phyloP scores from a whole-genome alignment of 345 rosid species.

The Pugionium cornutum region DNA sequence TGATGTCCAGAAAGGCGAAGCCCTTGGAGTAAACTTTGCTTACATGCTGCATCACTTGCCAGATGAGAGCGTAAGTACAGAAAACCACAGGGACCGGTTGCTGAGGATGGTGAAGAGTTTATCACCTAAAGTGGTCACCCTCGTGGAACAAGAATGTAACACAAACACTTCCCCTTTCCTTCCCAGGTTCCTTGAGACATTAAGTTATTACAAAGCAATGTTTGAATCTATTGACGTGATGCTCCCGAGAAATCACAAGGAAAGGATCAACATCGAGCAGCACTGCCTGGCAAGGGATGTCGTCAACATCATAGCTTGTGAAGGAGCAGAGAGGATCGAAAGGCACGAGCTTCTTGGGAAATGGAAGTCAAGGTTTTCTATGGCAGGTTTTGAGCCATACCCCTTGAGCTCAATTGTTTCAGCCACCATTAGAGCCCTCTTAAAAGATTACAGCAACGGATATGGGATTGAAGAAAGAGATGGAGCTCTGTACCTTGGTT shows the following conservation, averaged over 20 bases:
- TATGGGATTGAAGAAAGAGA: conserved; percentile 78
- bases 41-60: conserved; percentile 83
- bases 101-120: conserved; percentile 69
- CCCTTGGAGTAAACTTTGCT: conserved; percentile 87
- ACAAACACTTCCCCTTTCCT: conserved; percentile 84
- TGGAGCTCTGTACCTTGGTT: conserved; percentile 81
- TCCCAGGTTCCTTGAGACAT: conserved; percentile 73
- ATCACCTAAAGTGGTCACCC: conserved; percentile 85
- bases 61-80: conserved; percentile 84
- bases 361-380: conserved; percentile 71
- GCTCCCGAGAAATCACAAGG: conserved; percentile 68
- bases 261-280: conserved; percentile 84
- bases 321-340: conserved; percentile 82
- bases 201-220: conserved; percentile 79
- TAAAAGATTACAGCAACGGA: conserved; percentile 52
- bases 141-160: conserved; percentile 90
- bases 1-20: conserved; percentile 54
- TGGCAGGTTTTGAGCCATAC: conserved; percentile 80
- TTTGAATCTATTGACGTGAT: conserved; percentile 83
- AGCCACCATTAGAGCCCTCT: conserved; percentile 49
- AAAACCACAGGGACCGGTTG: conserved; percentile 72
- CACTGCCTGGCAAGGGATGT: conserved; percentile 88
- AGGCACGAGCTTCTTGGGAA: conserved; percentile 84
- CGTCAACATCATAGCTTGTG: conserved; percentile 87
- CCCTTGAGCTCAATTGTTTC: conserved; percentile 80